Evolutionary conservation across 495 filamentous ascomycete species (phyloP).

Genomic region (Hyphodiscus hymeniophilus): DNA sequence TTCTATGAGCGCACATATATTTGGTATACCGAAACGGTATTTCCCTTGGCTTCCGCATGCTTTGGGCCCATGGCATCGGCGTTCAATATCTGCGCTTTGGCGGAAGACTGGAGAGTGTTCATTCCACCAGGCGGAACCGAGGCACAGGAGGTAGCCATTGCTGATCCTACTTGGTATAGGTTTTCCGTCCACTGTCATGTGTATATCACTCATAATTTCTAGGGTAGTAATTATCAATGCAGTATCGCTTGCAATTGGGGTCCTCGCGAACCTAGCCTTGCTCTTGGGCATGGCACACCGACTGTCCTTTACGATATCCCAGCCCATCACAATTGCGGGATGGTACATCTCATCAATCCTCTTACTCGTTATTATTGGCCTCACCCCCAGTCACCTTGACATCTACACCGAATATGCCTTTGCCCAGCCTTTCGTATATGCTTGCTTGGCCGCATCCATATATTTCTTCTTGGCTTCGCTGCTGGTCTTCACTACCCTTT

Average conservation of each 20-base stretch:
- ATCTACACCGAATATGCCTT: constrained; percentile 40
- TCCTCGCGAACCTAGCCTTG: constrained; percentile 63
- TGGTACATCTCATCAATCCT: constrained; percentile 44
- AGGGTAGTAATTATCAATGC: constrained; percentile 68
- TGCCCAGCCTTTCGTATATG: constrained; percentile 76
- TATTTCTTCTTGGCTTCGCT: constrained; percentile 70
- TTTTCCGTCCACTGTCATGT: too few relatives aligned
- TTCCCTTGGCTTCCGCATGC: constrained; percentile 39
- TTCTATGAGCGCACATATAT: too few relatives aligned
- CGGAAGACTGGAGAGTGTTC: constrained; percentile 62
- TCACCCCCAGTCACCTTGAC: constrained; percentile 44
- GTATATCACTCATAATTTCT: background rate
- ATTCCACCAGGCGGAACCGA: constrained; percentile 17
- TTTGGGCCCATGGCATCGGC: constrained; percentile 73
- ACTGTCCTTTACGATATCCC: constrained; percentile 70
- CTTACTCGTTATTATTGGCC: constrained; percentile 47
- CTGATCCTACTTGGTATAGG: constrained; percentile 62
- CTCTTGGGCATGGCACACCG: constrained; percentile 78
- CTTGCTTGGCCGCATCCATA: constrained; percentile 60
- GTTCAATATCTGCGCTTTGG: constrained; percentile 73
- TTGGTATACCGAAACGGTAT: constrained; percentile 79
- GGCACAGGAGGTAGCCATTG: constrained; percentile 30
- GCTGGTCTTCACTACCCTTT: constrained; percentile 60
- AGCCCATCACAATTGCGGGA: constrained; percentile 54
- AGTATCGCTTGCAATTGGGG: constrained; percentile 59